These are phyloP conservation scores for Cryptococcus amylolentus DNA, from an alignment of 1,284 basidiomycete genomes.

Conservation along the genomic window DNA sequence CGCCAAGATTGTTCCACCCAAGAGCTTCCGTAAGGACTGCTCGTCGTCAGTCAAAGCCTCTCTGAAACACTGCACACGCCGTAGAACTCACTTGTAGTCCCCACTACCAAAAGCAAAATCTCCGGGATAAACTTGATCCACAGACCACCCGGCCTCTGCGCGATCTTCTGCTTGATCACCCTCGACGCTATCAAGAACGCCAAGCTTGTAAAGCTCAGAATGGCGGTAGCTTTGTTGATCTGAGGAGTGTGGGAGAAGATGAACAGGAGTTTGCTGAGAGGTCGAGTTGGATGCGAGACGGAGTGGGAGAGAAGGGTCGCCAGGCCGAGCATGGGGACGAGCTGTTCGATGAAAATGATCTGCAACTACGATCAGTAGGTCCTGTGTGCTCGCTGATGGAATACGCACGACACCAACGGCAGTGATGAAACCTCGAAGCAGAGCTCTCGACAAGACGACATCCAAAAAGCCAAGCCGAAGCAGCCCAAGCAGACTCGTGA, in stretches of 20 bases:
- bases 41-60: background rate
- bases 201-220: conserved; percentile 67
- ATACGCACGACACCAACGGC: conserved; percentile 42
- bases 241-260: conserved; percentile 64
- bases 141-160: conserved; percentile 51
- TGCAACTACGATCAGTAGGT: conserved; percentile 1
- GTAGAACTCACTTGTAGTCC: conserved; percentile 65
- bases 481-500: conserved; percentile 80
- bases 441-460: conserved; percentile 83
- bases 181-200: conserved; percentile 60
- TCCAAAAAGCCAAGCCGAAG: conserved; percentile 90
- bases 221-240: conserved; percentile 63
- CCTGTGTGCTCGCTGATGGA: background rate
- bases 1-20: conserved; percentile 70
- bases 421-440: conserved; percentile 71
- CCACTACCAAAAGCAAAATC: conserved; percentile 70
- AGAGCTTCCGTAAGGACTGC: conserved; percentile 68
- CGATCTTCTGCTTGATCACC: conserved; percentile 54
- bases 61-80: background rate
- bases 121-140: conserved; percentile 78
- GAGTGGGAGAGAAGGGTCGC: conserved; percentile 58
- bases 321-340: conserved; percentile 61
- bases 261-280: conserved; percentile 73
- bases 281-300: conserved; percentile 52
- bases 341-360: conserved; percentile 63